Base-by-base conservation (phyloP, 495 filamentous ascomycete species). In the Penicillium longicatenatum region DNA sequence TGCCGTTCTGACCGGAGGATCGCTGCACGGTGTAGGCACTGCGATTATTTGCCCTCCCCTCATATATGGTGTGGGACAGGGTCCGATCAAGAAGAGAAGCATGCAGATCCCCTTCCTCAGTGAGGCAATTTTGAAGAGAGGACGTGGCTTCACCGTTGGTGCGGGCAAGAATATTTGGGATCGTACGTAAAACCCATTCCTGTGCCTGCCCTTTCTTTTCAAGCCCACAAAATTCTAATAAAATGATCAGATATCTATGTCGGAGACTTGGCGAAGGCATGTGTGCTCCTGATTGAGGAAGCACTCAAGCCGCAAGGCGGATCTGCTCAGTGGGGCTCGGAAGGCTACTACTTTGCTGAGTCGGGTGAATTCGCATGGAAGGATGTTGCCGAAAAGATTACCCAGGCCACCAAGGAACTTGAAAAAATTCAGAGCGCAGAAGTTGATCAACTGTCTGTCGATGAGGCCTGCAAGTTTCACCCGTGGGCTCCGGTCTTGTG, bases 141-240 rank as follows among this genome's bases (percentile, higher is more conserved):
- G 53, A n/a, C n/a, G 22, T 3, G 53, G 53, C 17, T 55, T 55
- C 53, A 55, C 53, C 14, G 53, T 55, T 24, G 53, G 43, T 2
- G 22, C 49, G 14, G 53, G 53, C 14, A 48, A 55, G 8, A 55
- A 55, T 39, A 46, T 55, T 26, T 48, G 53, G 53, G 44, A 56
- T 41, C 33, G 52, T 52, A 52, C 29, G 50, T 52, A 17, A 22
- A 29, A 22, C 10, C 30, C 6, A 33, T 11, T 33, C 20, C 4
- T 16, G n/a, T n/a, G n/a, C 8, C 1, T 22, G 19, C 0, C 4
- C 21, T 19, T 39, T 6, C 29, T 51, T 16, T 37, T 12, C 21
- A 29, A 3, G 37, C 31, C 6, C 19, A 20, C 3, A 16, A 12
- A 4, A 20, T 33, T 21, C 50, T 52, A 52, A 52, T 22, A 5